phyloP scores from a whole-genome alignment of 495 filamentous ascomycete species.

The Peziza echinospora region DNA sequence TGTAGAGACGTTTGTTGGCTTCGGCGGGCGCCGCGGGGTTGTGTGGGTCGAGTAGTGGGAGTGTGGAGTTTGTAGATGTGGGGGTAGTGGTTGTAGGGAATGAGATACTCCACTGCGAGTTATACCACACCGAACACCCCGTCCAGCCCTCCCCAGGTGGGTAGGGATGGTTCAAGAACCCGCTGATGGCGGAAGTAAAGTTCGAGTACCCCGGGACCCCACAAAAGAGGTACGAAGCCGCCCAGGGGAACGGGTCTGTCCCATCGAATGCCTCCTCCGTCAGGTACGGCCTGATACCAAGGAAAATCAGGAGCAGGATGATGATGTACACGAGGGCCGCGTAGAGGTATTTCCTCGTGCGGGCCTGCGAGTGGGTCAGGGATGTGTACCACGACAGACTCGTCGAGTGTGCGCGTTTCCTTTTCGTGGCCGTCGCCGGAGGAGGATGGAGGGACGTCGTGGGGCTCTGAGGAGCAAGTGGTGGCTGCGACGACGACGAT shows the following conservation, averaged over 20 bases:
- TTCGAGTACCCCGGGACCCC: slow-evolving; percentile 36
- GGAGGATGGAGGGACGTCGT: neutral
- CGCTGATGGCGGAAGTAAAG: slow-evolving; percentile 11
- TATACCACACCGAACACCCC: neutral
- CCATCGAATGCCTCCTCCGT: slow-evolving; percentile 39
- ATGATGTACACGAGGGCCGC: slow-evolving; percentile 53
- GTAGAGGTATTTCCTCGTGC: slow-evolving; percentile 59
- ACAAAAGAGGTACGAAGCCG: slow-evolving; percentile 69
- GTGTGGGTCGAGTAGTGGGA: too few species aligned
- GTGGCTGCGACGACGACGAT: too few species aligned
- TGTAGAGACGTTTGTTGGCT: slow-evolving; percentile 59
- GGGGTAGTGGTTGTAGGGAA: too few species aligned
- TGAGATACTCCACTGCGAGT: neutral
- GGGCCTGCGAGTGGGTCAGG: slow-evolving; percentile 57
- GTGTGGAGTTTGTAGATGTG: too few species aligned
- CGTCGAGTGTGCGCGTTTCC: neutral
- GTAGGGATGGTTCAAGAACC: neutral
- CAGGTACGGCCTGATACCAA: slow-evolving; percentile 50
- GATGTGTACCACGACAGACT: slow-evolving; percentile 25
- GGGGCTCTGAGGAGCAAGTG: neutral
- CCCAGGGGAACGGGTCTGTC: slow-evolving; percentile 78
- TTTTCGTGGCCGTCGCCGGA: neutral
- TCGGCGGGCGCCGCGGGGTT: slow-evolving; percentile 2
- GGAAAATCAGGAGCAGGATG: slow-evolving; percentile 40
- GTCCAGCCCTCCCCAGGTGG: neutral